These are phyloP conservation scores for Erythrophleum fordii DNA, from an alignment of 306 rosid genomes.

Conservation along the genomic window DNA sequence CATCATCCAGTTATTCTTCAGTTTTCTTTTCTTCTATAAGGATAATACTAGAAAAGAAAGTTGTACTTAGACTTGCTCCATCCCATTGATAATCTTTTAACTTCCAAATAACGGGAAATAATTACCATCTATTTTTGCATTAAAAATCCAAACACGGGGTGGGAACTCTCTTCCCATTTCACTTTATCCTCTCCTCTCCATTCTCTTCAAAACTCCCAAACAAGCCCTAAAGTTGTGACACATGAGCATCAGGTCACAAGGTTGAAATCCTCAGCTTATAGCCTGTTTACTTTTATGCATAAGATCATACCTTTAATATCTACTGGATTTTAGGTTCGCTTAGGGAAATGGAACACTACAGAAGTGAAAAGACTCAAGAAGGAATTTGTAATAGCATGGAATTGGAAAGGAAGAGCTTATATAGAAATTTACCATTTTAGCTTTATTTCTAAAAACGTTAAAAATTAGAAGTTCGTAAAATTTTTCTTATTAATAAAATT, in stretches of 20 bases:
- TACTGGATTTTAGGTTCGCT: background rate
- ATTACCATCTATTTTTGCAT: background rate
- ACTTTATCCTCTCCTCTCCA: background rate
- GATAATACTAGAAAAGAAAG: background rate
- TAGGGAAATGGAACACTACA: background rate
- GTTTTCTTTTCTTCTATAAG: background rate
- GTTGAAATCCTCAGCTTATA: background rate
- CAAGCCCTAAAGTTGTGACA: background rate
- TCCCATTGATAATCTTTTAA: no score
- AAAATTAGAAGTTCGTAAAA: background rate
- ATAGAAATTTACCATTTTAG: background rate
- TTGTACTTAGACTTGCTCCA: background rate
- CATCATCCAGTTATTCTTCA: no score
- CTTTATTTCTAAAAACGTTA: background rate
- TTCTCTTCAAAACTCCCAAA: background rate
- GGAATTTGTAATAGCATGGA: background rate
- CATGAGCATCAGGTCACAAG: background rate
- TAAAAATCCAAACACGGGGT: background rate
- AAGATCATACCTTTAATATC: background rate
- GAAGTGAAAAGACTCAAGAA: background rate
- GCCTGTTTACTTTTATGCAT: background rate
- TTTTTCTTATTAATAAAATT: no score
- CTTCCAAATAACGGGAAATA: background rate
- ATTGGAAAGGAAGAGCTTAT: background rate
- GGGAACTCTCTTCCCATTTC: background rate